These are phyloP conservation scores for Leavenworthia alabamica DNA, from an alignment of 345 rosid genomes.

Conservation along the genomic window DNA sequence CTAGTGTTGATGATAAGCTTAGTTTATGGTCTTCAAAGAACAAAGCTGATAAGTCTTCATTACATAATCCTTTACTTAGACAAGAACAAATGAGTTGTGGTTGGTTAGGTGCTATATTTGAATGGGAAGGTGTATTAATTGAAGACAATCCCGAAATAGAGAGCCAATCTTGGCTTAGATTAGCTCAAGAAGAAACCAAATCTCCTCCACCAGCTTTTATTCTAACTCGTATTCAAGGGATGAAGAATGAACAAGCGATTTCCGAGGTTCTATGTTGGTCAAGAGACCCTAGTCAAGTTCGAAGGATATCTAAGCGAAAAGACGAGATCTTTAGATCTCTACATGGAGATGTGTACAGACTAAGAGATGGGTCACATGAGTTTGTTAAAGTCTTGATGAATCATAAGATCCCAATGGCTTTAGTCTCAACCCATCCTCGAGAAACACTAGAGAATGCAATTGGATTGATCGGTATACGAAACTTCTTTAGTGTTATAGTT, in stretches of 20 bases:
- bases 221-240: conserved; percentile 74
- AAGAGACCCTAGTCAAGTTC: conserved; percentile 60
- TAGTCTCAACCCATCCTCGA: conserved; percentile 80
- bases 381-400: conserved; percentile 78
- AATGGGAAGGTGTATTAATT: conserved; percentile 90
- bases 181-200: conserved; percentile 84
- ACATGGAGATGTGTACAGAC: conserved; percentile 71
- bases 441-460: conserved; percentile 69
- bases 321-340: conserved; percentile 74
- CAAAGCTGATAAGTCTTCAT: conserved; percentile 70
- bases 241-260: conserved; percentile 95
- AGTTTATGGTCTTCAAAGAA: conserved; percentile 81
- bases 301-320: conserved; percentile 71
- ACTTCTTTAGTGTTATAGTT: conserved; percentile 62
- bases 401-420: conserved; percentile 90
- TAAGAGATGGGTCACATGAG: conserved; percentile 74
- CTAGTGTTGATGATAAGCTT: conserved; percentile 44
- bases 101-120: conserved; percentile 95
- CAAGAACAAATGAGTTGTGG: conserved; percentile 97
- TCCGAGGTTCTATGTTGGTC: conserved; percentile 98
- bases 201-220: conserved; percentile 71
- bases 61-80: conserved; percentile 83
- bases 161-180: conserved; percentile 75
- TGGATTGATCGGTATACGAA: conserved; percentile 55
- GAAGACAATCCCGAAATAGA: conserved; percentile 77